These are phyloP conservation scores for Oryza brachyantha DNA, from an alignment of 176 grass and related monocot genomes.

Conservation along the genomic window DNA sequence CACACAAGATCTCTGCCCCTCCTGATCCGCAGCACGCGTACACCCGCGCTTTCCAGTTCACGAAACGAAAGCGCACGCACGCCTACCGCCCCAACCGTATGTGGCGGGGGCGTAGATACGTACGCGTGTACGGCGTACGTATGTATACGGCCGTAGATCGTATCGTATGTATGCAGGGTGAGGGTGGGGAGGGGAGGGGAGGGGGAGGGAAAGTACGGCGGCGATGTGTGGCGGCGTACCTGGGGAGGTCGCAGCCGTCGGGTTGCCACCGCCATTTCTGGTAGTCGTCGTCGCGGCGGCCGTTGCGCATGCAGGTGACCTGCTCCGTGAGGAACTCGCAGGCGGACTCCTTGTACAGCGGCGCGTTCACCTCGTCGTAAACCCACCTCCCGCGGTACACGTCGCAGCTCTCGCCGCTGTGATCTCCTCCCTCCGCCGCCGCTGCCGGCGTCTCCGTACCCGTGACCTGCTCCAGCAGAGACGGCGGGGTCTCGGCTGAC, in stretches of 20 bases:
- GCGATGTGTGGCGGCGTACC: constrained; percentile 24
- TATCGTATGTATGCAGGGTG: background rate
- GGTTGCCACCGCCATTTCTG: constrained; percentile 98
- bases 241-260: constrained; percentile 66
- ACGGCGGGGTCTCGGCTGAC: constrained; percentile 6
- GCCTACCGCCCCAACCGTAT: background rate
- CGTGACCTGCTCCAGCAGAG: background rate
- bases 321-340: constrained; percentile 92
- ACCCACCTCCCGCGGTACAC: constrained; percentile 68
- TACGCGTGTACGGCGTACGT: background rate
- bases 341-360: constrained; percentile 57
- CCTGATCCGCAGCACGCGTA: background rate
- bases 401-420: constrained; percentile 43
- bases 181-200: background rate
- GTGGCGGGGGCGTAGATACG: background rate
- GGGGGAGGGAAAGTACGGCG: background rate
- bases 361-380: constrained; percentile 57
- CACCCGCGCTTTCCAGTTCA: constrained; percentile 14
- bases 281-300: constrained; percentile 71
- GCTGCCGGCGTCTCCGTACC: background rate
- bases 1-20: background rate
- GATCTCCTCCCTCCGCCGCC: background rate
- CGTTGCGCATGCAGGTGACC: constrained; percentile 93
- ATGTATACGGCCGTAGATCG: background rate
- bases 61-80: constrained; percentile 27